Percentiles rank a stretch among this genome's conserved stretches.
phyloP scores from a whole-genome alignment of 2,329 filamentous ascomycete species.

The Microcyclosporella mali region DNA sequence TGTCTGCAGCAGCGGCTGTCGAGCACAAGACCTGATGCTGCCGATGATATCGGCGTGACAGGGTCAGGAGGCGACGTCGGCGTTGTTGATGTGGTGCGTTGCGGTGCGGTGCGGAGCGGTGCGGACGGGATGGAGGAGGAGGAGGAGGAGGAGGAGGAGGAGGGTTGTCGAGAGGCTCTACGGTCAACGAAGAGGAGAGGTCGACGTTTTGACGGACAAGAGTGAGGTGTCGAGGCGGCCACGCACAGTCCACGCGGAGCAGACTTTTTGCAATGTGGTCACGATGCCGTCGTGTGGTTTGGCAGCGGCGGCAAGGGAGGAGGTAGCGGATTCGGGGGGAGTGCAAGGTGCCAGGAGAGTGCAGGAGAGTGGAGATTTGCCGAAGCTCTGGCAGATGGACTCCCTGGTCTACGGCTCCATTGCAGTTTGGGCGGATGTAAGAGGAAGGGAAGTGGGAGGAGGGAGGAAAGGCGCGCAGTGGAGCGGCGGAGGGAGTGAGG shows the following conservation, averaged over 20 bases:
- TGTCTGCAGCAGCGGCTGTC: constrained; percentile 1
- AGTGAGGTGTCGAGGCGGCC: constrained; percentile 18
- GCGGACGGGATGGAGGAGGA: constrained; percentile 6
- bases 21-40: constrained; percentile 12
- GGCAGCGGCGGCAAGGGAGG: constrained; percentile 13
- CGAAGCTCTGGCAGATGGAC: constrained; percentile 20
- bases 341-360: constrained; percentile 14
- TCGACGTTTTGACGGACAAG: constrained; percentile 17
- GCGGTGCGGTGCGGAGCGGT: no score
- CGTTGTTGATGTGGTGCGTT: constrained; percentile 7
- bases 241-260: constrained; percentile 21
- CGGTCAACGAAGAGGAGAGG: constrained; percentile 39
- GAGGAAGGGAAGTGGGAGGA: constrained; percentile 5
- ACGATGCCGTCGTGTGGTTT: constrained; percentile 15
- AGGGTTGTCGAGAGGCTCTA: constrained; percentile 31
- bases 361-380: constrained; percentile 3
- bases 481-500: background rate
- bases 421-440: constrained; percentile 11
- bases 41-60: constrained; percentile 5
- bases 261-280: constrained; percentile 19
- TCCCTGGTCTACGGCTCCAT: constrained; percentile 19
- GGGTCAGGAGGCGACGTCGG: background rate
- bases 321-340: no score
- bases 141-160: constrained; percentile 9
- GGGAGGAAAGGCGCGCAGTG: no score